phyloP scores from a whole-genome alignment of 1,284 basidiomycete species.

The Austroboletus niveus region DNA sequence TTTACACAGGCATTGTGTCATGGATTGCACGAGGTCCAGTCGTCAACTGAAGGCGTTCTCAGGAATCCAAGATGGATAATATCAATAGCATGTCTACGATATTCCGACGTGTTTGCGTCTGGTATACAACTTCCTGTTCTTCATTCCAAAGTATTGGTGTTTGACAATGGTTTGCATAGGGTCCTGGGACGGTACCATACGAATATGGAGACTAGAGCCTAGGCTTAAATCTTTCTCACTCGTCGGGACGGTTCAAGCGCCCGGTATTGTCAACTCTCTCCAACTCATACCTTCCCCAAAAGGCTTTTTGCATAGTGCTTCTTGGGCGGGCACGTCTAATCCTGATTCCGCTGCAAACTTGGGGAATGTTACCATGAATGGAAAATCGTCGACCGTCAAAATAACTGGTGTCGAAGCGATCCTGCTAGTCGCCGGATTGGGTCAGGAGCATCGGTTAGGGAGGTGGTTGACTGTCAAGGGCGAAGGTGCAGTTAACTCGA shows the following conservation, averaged over 20 bases:
- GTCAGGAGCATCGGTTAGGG: constrained; percentile 86
- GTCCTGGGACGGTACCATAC: constrained; percentile 89
- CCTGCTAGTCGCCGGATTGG: constrained; percentile 77
- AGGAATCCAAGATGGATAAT: constrained; percentile 90
- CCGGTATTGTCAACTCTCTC: constrained; percentile 88
- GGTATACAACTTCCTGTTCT: constrained; percentile 46
- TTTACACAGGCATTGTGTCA: constrained; percentile 86
- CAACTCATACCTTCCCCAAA: constrained; percentile 71
- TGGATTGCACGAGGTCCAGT: constrained; percentile 72
- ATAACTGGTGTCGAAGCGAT: constrained; percentile 40
- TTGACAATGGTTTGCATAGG: constrained; percentile 44
- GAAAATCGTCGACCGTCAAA: constrained; percentile 11
- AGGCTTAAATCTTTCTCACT: constrained; percentile 75
- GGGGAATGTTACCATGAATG: not conserved
- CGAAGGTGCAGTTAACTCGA: constrained; percentile 68
- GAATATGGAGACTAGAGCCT: constrained; percentile 85
- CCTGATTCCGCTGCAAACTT: not conserved
- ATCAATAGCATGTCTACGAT: constrained; percentile 75
- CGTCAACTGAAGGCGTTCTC: constrained; percentile 72
- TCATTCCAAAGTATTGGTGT: not conserved
- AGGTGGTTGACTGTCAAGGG: constrained; percentile 82
- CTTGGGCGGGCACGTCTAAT: constrained; percentile 15
- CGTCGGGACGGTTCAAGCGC: constrained; percentile 60
- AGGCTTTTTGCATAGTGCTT: constrained; percentile 35
- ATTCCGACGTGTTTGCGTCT: constrained; percentile 89